Conservation (phyloP, 75 land plant genomes). For the Sequoiadendron giganteum region DNA sequence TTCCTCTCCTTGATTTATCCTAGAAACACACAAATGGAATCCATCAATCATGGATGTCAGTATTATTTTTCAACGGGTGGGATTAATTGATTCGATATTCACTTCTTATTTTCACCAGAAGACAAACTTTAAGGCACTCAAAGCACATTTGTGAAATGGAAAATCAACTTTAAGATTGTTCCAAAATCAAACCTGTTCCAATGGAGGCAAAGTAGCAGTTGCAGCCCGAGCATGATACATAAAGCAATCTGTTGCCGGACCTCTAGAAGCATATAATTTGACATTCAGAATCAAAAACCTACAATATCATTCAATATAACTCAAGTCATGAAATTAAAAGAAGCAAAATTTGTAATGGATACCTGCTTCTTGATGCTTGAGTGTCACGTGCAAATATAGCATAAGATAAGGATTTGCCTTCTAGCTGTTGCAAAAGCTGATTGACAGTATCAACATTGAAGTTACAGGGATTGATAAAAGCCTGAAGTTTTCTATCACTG, state of each 20-base stretch:
- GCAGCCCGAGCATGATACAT: conserved; percentile 76
- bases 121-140: neutral
- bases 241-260: conserved; percentile 79
- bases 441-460: conserved; percentile 48
- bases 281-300: neutral
- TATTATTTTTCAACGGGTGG: neutral
- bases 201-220: conserved; percentile 44
- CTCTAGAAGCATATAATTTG: conserved; percentile 30
- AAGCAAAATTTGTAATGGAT: conserved; percentile 9
- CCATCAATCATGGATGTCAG: neutral
- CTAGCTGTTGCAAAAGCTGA: conserved; percentile 49
- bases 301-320: neutral
- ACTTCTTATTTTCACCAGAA: neutral
- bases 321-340: conserved; percentile 1
- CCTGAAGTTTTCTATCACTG: neutral
- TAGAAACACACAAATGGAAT: conserved; percentile 10
- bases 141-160: neutral
- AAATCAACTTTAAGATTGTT: neutral
- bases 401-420: conserved; percentile 69
- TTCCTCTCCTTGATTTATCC: conserved; percentile 18
- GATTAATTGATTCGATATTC: neutral
- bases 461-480: conserved; percentile 35
- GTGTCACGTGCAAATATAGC: conserved; percentile 83
- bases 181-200: conserved; percentile 24
- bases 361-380: conserved; percentile 75